Evolutionary conservation across 1,284 basidiomycete genomes (phyloP), one percentile per base, ranked within the genome.

Genomic region (Papiliotrema terrestris): DNA sequence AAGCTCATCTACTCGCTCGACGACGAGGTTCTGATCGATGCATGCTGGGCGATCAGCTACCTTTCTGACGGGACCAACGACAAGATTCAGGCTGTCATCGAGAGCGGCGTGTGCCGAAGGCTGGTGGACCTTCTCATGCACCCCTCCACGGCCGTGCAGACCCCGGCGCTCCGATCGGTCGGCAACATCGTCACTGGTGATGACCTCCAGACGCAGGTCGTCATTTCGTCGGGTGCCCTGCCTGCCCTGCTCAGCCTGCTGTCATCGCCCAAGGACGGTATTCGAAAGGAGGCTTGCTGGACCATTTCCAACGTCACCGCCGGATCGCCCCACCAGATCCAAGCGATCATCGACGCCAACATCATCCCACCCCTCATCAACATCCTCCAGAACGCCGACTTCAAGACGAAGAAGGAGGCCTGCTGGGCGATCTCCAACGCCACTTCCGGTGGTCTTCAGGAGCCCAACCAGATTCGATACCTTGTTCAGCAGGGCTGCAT

Each of bases 371-470:
- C 96, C 58, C 85, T 99, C 58, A 95, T 99, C 82, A 95, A 97
- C 80, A 97, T 98, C 67, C 87, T 99, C 56, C 87, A 88, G 74
- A 88, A 96, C 69, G 96, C 93, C 56, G 96, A 99, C 79, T 98
- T 98, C 83, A 98, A 98, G 82, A 98, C 96, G 48, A 88, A 91
- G 78, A 99, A 99, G 80, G 96, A 99, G 78, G 96, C 96, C 3
- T 98, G 94, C 81, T 99, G 96, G 96, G 96, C 96, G 17, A 93
- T 99, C 69, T 97, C 93, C 46, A 99, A 99, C 77, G 96, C 96
- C 11, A 99, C 96, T 37, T 96, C 92, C 45, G 96, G 96, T 60
- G 96, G 94, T 65, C 84, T 98, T 25, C 92, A 96, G 68, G 93
- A 99, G 75, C 96, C 96, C 47, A 81, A 87, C 46, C 96, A 98